Conservation (phyloP, 371 early-diverging fungal species). For the Rhizopus arrhizus region DNA sequence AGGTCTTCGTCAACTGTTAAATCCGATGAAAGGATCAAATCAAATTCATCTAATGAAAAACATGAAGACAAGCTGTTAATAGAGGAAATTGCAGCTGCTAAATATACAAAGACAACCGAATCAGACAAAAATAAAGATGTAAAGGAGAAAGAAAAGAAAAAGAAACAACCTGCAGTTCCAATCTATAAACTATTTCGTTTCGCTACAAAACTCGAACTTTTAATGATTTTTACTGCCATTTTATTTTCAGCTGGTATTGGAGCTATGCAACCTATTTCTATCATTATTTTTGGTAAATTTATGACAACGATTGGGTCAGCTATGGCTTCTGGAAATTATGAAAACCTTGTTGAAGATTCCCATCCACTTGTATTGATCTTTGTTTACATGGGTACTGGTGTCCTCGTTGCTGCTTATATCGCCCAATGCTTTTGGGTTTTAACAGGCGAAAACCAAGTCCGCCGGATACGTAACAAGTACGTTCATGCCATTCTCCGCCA, state of each 20-base stretch:
- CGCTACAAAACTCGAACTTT: slow-evolving; percentile 26
- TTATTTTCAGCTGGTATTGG: slow-evolving; percentile 38
- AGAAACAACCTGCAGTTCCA: slow-evolving; percentile 40
- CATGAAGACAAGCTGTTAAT: slow-evolving; percentile 26
- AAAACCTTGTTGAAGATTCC: slow-evolving; percentile 10
- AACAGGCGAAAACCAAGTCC: slow-evolving; percentile 44
- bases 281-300: slow-evolving; percentile 51
- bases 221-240: slow-evolving; percentile 29
- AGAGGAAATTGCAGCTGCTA: slow-evolving; percentile 26
- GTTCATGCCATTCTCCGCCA: slow-evolving; percentile 84
- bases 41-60: neutral
- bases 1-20: slow-evolving; percentile 30
- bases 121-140: slow-evolving; percentile 9
- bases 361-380: slow-evolving; percentile 40
- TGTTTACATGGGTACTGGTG: slow-evolving; percentile 53
- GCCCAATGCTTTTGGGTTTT: slow-evolving; percentile 48
- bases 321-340: slow-evolving; percentile 11
- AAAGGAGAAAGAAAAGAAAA: slow-evolving; percentile 30
- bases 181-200: slow-evolving; percentile 41
- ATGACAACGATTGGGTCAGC: slow-evolving; percentile 26
- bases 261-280: slow-evolving; percentile 42
- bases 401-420: slow-evolving; percentile 38
- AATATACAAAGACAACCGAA: slow-evolving; percentile 14
- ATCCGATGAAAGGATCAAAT: slow-evolving; percentile 17
- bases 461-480: slow-evolving; percentile 52